Conservation (phyloP, 2,329 filamentous ascomycete genomes). For the Colletotrichum lentis region DNA sequence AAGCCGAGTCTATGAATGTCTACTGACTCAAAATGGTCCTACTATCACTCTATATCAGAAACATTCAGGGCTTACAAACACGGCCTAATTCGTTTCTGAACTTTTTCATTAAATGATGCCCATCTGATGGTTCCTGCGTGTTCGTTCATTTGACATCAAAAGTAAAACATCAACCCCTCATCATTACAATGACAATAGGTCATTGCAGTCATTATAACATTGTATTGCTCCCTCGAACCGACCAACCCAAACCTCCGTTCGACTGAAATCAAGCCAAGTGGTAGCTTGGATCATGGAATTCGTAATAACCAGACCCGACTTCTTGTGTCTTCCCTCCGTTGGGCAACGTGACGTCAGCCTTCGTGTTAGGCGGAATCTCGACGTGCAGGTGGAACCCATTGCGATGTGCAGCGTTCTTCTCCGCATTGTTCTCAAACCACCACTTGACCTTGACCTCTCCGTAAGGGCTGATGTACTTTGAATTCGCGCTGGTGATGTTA, state of each 20-base stretch:
- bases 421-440: slow-evolving; percentile 39
- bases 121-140: too few species aligned
- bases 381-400: slow-evolving; percentile 31
- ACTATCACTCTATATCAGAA: too few species aligned
- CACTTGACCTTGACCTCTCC: slow-evolving; percentile 45
- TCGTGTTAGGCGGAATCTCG: slow-evolving; percentile 28
- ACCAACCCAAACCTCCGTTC: too few species aligned
- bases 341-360: slow-evolving; percentile 30
- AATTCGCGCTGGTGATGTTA: slow-evolving; percentile 47
- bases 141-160: too few species aligned
- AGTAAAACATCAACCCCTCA: too few species aligned
- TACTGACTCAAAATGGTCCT: too few species aligned
- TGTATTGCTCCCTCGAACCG: too few species aligned
- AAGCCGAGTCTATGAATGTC: accelerated
- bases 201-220: too few species aligned
- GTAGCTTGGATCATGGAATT: slow-evolving; percentile 29
- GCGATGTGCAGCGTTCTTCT: slow-evolving; percentile 23
- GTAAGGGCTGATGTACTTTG: slow-evolving; percentile 46
- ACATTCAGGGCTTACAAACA: too few species aligned
- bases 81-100: too few species aligned
- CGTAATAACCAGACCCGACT: slow-evolving; percentile 31
- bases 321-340: slow-evolving; percentile 20
- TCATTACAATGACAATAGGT: too few species aligned
- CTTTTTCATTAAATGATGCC: too few species aligned
- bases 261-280: neutral